Conservation (phyloP, 1,139 yeast species). For the Blastobotrys elegans region DNA sequence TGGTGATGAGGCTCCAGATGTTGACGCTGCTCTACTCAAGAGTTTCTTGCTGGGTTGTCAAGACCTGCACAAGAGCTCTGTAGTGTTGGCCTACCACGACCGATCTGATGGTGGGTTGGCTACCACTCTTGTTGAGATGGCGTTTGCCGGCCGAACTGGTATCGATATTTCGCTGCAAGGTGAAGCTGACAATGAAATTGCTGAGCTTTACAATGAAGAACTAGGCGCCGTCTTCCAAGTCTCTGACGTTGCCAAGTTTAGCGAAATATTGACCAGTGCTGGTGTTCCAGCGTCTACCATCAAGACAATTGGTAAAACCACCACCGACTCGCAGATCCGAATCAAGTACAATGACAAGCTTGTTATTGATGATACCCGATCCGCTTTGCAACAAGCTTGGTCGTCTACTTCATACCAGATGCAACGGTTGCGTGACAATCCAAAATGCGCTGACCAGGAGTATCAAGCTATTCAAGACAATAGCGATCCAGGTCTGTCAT, state of each 20-base stretch:
- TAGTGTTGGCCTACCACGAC: slow-evolving; percentile 88
- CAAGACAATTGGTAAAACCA: slow-evolving; percentile 63
- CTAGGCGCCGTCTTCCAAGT: slow-evolving; percentile 97
- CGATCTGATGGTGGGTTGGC: slow-evolving; percentile 96
- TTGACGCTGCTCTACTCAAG: slow-evolving; percentile 60
- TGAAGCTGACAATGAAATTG: slow-evolving; percentile 31
- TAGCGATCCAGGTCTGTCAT: slow-evolving; percentile 84
- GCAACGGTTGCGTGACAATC: slow-evolving; percentile 92
- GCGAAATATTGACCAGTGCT: slow-evolving; percentile 46
- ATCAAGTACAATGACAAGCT: slow-evolving; percentile 45
- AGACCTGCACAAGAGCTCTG: slow-evolving; percentile 58
- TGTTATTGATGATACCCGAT: slow-evolving; percentile 56
- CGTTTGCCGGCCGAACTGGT: slow-evolving; percentile 93
- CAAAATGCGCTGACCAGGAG: slow-evolving; percentile 84
- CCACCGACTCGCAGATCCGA: slow-evolving; percentile 43
- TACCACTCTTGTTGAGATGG: slow-evolving; percentile 87
- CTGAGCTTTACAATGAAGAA: slow-evolving; percentile 76
- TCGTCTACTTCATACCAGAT: slow-evolving; percentile 81
- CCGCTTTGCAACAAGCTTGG: slow-evolving; percentile 79
- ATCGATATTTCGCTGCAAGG: slow-evolving; percentile 41
- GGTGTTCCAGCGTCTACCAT: slow-evolving; percentile 57
- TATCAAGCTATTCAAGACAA: slow-evolving; percentile 69
- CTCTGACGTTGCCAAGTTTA: slow-evolving; percentile 52
- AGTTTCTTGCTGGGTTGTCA: slow-evolving; percentile 65
- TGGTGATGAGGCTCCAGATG: slow-evolving; percentile 81